phyloP scores from a whole-genome alignment of 768 basidiomycete species.

The Suillus brevipes region DNA sequence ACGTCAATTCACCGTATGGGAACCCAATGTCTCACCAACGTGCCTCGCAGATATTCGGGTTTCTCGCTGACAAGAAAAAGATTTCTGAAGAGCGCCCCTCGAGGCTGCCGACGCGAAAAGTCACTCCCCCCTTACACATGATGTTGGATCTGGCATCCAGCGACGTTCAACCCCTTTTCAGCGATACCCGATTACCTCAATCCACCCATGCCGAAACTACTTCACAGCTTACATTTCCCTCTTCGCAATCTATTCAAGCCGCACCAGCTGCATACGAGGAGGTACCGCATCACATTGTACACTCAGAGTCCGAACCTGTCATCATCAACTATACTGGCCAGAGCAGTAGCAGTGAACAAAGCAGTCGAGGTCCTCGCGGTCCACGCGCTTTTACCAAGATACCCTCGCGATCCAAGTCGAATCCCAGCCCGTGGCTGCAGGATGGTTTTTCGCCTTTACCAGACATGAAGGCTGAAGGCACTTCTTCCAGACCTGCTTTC shows the following conservation, averaged over 20 bases:
- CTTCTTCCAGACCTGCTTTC: conserved; percentile 6
- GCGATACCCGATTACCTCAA: conserved; percentile 26
- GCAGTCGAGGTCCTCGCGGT: conserved; percentile 43
- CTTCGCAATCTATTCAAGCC: conserved; percentile 11
- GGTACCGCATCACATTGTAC: conserved; percentile 2
- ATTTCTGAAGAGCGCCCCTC: conserved; percentile 36
- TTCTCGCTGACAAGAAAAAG: conserved; percentile 56
- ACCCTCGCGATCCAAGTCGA: conserved; percentile 26
- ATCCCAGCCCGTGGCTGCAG: conserved; percentile 21
- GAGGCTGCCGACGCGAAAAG: conserved; percentile 31
- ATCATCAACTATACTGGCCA: conserved; percentile 18
- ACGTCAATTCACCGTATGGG: conserved; percentile 32
- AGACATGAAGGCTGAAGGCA: conserved; percentile 5
- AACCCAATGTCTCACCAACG: conserved; percentile 58
- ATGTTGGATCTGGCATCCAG: conserved; percentile 27
- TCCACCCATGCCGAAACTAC: conserved; percentile 12
- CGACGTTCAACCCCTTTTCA: conserved; percentile 8
- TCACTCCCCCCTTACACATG: conserved; percentile 29
- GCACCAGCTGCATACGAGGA: conserved; percentile 6
- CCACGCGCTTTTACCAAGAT: conserved; percentile 40
- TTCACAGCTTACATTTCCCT: conserved; percentile 9
- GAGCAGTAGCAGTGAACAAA: conserved; percentile 33
- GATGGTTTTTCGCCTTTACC: conserved; percentile 7
- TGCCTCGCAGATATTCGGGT: conserved; percentile 75
- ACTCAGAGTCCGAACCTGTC: conserved; percentile 7